Percentiles rank a stretch among this genome's conserved stretches.
Conservation (phyloP, 2,329 filamentous ascomycete species). For the Seiridium cupressi region DNA sequence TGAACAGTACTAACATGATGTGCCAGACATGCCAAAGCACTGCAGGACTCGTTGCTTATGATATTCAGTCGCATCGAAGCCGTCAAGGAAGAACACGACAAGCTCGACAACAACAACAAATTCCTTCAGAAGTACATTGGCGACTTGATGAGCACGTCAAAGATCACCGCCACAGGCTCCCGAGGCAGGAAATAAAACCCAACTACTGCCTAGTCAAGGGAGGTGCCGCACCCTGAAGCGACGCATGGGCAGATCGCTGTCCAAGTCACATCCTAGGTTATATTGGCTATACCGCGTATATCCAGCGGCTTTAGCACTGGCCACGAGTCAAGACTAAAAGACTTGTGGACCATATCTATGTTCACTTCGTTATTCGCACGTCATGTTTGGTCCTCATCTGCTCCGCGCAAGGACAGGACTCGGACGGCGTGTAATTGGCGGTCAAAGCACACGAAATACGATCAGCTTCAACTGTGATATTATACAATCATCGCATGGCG, state of each 20-base stretch:
- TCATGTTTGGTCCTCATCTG: neutral
- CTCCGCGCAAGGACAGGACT: neutral
- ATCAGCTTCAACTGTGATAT: neutral
- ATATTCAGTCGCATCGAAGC: slow-evolving; percentile 94
- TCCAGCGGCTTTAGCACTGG: no score
- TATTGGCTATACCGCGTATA: neutral
- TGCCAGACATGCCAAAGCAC: slow-evolving; percentile 76
- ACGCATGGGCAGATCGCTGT: neutral
- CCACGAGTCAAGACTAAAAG: no score
- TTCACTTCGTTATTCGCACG: no score
- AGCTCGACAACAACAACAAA: slow-evolving; percentile 94
- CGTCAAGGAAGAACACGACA: slow-evolving; percentile 92
- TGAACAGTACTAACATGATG: slow-evolving; percentile 2
- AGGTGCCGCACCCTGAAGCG: neutral
- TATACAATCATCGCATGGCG: slow-evolving; percentile 6
- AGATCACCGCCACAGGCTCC: slow-evolving; percentile 60
- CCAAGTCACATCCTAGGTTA: neutral
- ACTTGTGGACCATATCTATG: no score
- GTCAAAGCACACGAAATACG: neutral
- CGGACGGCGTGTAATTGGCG: neutral
- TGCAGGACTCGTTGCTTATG: slow-evolving; percentile 86
- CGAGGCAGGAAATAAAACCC: slow-evolving; percentile 52
- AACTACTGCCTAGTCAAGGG: neutral
- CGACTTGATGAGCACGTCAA: slow-evolving; percentile 85
- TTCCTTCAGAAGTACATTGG: slow-evolving; percentile 98